Conservation (phyloP, 116 monocot genomes). For the Papilionanthe hybrid region DNA sequence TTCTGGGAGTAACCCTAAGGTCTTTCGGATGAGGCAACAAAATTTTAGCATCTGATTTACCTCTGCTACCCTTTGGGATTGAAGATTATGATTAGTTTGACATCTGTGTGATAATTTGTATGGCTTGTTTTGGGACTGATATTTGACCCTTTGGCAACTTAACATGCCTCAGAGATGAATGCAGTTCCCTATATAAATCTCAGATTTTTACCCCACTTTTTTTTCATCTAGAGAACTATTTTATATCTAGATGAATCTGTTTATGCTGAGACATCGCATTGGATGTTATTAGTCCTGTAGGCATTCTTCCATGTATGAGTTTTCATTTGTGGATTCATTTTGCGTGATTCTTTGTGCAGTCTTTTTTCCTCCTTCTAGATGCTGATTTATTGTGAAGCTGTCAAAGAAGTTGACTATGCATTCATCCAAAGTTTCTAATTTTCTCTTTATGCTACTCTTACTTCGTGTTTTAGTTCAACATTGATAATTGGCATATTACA, state of each 20-base stretch:
- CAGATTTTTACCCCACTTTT: not conserved
- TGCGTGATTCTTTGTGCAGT: not conserved
- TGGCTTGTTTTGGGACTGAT: not conserved
- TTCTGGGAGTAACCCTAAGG: not conserved
- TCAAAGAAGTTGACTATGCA: too few relatives aligned
- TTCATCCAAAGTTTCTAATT: not conserved
- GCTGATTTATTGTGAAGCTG: too few relatives aligned
- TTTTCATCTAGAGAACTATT: not conserved
- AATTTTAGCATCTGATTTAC: not conserved
- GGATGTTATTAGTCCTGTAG: not conserved
- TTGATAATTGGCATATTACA: too few relatives aligned
- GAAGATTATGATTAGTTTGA: not conserved
- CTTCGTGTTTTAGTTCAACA: too few relatives aligned
- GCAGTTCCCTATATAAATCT: constrained; percentile 4
- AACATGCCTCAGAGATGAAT: constrained; percentile 8
- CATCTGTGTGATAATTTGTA: not conserved
- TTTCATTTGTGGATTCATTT: not conserved
- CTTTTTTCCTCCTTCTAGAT: not conserved
- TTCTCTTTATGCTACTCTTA: not conserved
- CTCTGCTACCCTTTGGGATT: not conserved
- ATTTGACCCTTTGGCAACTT: not conserved
- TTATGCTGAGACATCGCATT: not conserved
- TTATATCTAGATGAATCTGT: not conserved
- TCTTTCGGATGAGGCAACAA: not conserved
- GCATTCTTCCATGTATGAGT: not conserved